These are phyloP conservation scores for Nidularia sp. DNA, from an alignment of 768 basidiomycete species.

Conservation along the genomic window DNA sequence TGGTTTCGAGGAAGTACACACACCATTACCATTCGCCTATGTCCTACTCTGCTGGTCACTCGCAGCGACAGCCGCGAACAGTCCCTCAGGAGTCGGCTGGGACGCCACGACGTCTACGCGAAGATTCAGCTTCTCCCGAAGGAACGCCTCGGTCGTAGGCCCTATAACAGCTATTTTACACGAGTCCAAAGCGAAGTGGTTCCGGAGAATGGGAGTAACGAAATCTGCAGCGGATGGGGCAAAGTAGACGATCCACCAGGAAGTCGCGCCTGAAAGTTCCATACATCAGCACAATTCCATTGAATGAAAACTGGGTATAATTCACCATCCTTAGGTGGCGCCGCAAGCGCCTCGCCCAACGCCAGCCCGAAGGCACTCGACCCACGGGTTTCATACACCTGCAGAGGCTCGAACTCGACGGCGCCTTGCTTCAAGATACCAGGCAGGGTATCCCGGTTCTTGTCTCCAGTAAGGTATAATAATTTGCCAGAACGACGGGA, in stretches of 20 bases:
- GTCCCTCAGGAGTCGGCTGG: conserved; percentile 53
- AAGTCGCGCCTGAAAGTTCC: conserved; percentile 8
- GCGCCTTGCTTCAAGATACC: conserved; percentile 40
- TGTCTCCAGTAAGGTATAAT: conserved; percentile 84
- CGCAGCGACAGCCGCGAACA: conserved; percentile 28
- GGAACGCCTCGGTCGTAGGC: conserved; percentile 53
- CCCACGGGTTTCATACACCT: conserved; percentile 70
- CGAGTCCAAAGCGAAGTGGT: conserved; percentile 30
- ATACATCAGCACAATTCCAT: not conserved
- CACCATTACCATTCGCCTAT: too few species aligned
- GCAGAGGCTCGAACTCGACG: conserved; percentile 43
- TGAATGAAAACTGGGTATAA: not conserved
- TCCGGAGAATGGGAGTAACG: conserved; percentile 44
- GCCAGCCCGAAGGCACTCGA: conserved; percentile 46
- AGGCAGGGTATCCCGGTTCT: conserved; percentile 69
- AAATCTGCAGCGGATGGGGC: conserved; percentile 69
- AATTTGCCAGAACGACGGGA: conserved; percentile 25
- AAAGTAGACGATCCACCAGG: conserved; percentile 74
- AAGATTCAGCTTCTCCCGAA: conserved; percentile 40
- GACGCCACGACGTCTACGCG: conserved; percentile 50
- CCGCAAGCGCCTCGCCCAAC: conserved; percentile 27
- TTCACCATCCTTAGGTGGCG: conserved; percentile 14
- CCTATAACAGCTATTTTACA: conserved; percentile 55
- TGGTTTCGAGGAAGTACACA: too few species aligned
- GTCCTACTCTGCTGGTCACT: too few species aligned